These are phyloP conservation scores for Pythium sukuiense DNA, from an alignment of 352 stramenopile species.

Conservation along the genomic window DNA sequence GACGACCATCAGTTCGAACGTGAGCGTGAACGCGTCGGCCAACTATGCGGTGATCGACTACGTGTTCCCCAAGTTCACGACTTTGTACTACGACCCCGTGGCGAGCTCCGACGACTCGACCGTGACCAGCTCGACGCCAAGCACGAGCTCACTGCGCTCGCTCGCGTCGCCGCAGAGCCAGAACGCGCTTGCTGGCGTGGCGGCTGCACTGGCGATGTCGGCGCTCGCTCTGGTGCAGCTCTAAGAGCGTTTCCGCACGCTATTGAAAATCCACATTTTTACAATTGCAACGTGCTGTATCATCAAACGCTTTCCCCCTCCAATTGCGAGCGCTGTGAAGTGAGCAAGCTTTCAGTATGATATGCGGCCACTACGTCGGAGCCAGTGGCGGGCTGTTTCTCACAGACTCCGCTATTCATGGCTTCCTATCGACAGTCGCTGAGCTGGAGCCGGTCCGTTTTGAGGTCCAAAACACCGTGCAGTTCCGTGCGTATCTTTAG, in stretches of 20 bases:
- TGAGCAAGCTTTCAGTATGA: no score
- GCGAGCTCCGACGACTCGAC: background rate
- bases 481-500: no score
- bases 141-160: background rate
- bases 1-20: conserved; percentile 30
- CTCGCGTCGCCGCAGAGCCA: background rate
- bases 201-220: background rate
- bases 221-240: background rate
- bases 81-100: background rate
- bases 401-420: no score
- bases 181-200: background rate
- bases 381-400: no score
- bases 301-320: no score
- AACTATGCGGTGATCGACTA: background rate
- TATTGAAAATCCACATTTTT: no score
- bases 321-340: no score
- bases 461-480: no score
- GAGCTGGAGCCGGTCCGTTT: no score
- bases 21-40: conserved; percentile 4
- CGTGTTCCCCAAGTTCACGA: background rate
- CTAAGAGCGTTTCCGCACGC: background rate
- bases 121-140: background rate
- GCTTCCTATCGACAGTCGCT: no score
- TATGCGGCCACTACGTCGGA: no score
- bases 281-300: no score